These are phyloP conservation scores for Sporothrix mexicana DNA, from an alignment of 2,329 filamentous ascomycete species.

Conservation along the genomic window DNA sequence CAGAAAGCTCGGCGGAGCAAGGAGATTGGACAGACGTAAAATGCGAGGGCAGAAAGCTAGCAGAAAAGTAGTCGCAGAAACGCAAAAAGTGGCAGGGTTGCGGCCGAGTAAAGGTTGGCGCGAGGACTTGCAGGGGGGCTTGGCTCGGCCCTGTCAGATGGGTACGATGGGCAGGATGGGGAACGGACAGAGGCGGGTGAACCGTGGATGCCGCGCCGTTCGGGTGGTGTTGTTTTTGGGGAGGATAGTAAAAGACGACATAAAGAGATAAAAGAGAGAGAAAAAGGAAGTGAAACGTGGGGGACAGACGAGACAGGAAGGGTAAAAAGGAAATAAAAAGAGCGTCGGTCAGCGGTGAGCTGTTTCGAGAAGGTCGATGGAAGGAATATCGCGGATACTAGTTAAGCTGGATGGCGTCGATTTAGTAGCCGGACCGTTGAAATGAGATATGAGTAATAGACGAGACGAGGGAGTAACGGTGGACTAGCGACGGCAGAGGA, in stretches of 20 bases:
- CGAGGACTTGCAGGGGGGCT: not conserved
- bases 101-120: not conserved
- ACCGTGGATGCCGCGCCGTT: not conserved
- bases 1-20: not conserved
- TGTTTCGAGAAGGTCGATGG: not conserved
- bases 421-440: not conserved
- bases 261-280: not conserved
- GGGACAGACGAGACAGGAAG: not conserved
- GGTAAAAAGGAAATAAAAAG: not conserved
- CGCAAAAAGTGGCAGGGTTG: not conserved
- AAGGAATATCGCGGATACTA: not conserved
- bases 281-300: not conserved
- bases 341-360: not conserved
- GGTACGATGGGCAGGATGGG: not conserved
- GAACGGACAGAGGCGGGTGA: not conserved
- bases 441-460: not conserved
- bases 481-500: not conserved
- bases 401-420: not conserved
- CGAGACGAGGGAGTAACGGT: not conserved
- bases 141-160: not conserved
- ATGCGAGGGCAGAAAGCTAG: not conserved
- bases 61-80: not conserved
- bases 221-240: not conserved
- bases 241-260: not conserved
- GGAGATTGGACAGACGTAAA: conserved; percentile 12